Evolutionary conservation across 2,329 filamentous ascomycete genomes (phyloP).

Genomic region (Pestalotiopsis sp.): DNA sequence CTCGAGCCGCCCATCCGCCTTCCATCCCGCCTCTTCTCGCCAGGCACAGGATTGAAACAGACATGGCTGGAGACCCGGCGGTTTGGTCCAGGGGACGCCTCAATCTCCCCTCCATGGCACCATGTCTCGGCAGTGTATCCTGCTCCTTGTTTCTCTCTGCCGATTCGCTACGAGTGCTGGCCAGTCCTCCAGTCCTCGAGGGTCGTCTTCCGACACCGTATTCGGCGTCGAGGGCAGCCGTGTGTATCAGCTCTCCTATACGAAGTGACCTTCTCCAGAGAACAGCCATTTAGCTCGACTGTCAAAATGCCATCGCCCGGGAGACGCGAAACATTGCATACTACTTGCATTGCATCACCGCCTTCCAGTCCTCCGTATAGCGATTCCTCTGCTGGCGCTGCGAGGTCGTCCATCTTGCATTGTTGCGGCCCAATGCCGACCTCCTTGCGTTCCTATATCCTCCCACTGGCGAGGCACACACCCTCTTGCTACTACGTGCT

Average conservation of each 20-base stretch:
- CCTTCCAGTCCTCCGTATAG: background rate
- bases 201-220: background rate
- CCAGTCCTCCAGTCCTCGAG: background rate
- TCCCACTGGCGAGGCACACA: background rate
- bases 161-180: background rate
- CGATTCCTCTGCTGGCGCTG: background rate
- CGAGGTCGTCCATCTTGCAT: background rate
- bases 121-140: background rate
- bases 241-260: background rate
- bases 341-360: background rate
- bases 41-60: background rate
- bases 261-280: background rate
- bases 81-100: constrained; percentile 3
- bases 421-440: background rate
- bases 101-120: background rate
- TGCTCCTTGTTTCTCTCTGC: background rate
- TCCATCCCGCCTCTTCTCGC: background rate
- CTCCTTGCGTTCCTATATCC: background rate
- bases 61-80: background rate
- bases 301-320: constrained; percentile 5
- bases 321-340: constrained; percentile 7
- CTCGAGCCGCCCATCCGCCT: background rate
- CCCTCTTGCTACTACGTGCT: background rate
- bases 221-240: background rate
- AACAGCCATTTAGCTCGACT: background rate